Conservation (phyloP, 78 protist species). For the Cyanophora paradoxa region DNA sequence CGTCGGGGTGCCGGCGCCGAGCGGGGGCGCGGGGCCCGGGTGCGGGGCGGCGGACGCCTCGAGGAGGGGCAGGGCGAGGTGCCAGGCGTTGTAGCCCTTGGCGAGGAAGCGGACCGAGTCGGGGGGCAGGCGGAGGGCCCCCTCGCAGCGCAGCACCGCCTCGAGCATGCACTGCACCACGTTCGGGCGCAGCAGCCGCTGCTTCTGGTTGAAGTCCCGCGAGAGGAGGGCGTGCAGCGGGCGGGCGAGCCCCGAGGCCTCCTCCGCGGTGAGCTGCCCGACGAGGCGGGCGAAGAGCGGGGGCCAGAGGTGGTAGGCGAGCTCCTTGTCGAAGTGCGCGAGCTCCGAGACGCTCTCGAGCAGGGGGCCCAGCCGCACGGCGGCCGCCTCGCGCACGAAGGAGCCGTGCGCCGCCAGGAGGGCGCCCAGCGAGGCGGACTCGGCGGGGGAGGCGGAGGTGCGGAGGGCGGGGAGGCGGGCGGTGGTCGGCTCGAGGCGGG, state of each 20-base stretch:
- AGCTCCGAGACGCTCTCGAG: constrained; percentile 18
- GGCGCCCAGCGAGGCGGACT: neutral
- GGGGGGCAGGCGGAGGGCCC: constrained; percentile 51
- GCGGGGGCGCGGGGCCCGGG: too few species aligned
- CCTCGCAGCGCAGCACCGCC: constrained; percentile 40
- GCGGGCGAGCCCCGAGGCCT: constrained; percentile 7
- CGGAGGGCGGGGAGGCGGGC: too few species aligned
- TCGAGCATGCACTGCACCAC: constrained; percentile 38
- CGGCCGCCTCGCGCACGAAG: neutral
- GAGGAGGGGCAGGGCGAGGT: constrained; percentile 29
- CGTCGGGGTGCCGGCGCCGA: too few species aligned
- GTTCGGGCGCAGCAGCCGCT: constrained; percentile 12
- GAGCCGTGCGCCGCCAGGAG: neutral
- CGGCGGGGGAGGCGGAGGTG: too few species aligned
- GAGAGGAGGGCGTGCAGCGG: constrained; percentile 20
- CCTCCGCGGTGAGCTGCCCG: neutral
- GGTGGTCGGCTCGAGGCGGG: too few species aligned
- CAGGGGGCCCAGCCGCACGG: neutral
- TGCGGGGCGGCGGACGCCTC: constrained; percentile 10
- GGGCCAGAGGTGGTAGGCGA: constrained; percentile 18
- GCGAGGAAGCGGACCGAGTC: constrained; percentile 49
- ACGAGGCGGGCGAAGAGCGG: constrained; percentile 4
- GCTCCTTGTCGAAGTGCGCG: neutral
- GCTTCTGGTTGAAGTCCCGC: neutral
- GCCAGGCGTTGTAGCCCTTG: constrained; percentile 53